A percentile compares a stretch with the other conserved stretches of the same genome.
phyloP scores from a whole-genome alignment of 441 rosid species.

The Theobroma grandiflorum region DNA sequence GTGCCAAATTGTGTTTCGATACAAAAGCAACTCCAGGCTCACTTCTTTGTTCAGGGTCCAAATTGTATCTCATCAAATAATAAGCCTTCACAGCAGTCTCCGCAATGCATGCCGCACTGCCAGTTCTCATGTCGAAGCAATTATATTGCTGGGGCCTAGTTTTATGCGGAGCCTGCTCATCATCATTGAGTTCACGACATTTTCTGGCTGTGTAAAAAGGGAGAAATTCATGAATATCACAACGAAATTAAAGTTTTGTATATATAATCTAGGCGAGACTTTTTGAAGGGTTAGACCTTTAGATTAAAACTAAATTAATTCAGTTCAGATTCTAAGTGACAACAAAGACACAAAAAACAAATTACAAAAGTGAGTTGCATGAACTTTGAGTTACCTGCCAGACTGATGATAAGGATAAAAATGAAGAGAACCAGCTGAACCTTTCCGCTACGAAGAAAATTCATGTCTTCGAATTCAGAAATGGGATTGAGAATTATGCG shows the following conservation, averaged over 20 bases:
- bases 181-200: neutral
- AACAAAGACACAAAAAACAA: neutral
- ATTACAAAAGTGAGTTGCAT: neutral
- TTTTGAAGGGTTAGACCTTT: too few relatives aligned
- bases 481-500: neutral
- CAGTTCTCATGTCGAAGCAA: neutral
- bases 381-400: neutral
- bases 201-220: neutral
- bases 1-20: neutral
- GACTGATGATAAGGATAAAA: neutral
- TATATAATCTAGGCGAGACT: too few relatives aligned
- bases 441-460: neutral
- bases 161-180: neutral
- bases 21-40: neutral
- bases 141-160: neutral
- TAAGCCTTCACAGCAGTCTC: neutral
- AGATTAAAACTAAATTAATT: too few relatives aligned
- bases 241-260: too few relatives aligned
- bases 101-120: neutral
- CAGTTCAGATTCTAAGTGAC: neutral
- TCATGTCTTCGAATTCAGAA: neutral
- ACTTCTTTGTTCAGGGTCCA: neutral
- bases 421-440: neutral
- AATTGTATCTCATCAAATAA: neutral
- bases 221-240: too few relatives aligned